These are phyloP conservation scores for Urochloa ruziziensis DNA, from an alignment of 176 grass and related monocot genomes.

Conservation along the genomic window DNA sequence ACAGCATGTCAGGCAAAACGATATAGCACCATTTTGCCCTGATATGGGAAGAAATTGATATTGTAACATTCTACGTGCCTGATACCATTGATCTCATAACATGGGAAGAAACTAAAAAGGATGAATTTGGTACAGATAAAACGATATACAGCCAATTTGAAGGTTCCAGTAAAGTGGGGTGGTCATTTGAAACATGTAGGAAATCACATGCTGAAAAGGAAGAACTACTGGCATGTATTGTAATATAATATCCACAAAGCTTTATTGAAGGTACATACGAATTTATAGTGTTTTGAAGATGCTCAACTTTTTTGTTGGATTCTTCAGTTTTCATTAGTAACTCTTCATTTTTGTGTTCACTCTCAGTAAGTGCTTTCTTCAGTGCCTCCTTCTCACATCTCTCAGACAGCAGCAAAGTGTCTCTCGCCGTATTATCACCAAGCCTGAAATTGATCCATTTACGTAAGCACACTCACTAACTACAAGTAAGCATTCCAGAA, in stretches of 20 bases:
- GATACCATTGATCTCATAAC: background rate
- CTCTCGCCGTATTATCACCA: conserved; percentile 47
- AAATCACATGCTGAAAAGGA: conserved; percentile 1
- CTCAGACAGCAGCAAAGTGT: conserved; percentile 45
- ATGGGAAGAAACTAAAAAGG: background rate
- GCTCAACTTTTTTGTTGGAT: conserved; percentile 45
- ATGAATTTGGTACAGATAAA: background rate
- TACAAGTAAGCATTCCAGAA: conserved; percentile 3
- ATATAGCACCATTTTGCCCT: background rate
- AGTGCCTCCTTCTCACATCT: conserved; percentile 52
- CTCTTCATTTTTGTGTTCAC: conserved; percentile 47
- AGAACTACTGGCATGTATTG: background rate
- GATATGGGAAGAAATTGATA: no score
- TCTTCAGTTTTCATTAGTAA: conserved; percentile 39
- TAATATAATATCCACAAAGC: background rate
- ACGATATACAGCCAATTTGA: background rate
- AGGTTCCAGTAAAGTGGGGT: background rate
- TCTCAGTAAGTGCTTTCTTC: conserved; percentile 48
- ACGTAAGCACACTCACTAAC: background rate
- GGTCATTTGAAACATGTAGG: background rate
- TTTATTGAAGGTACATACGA: conserved; percentile 33
- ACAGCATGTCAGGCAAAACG: background rate
- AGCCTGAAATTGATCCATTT: conserved; percentile 36
- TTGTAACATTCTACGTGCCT: no score
- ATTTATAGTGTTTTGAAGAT: conserved; percentile 52